phyloP scores from a whole-genome alignment of 805 yeast species.

The Ogataea corticis region DNA sequence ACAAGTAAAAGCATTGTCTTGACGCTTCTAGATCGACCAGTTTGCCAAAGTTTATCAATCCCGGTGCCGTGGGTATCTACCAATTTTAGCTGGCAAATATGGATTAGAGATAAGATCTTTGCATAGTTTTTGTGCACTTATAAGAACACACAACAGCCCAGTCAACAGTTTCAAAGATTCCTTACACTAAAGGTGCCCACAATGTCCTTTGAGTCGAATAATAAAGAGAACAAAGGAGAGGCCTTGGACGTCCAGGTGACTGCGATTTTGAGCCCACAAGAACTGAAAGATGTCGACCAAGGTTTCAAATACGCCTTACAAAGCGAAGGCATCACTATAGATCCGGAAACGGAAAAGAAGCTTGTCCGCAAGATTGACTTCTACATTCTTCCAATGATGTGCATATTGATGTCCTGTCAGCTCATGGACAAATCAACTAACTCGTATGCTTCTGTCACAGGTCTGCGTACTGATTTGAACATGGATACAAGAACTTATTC shows the following conservation, averaged over 20 bases:
- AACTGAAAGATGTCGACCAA: conserved; percentile 37
- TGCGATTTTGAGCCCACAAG: conserved; percentile 11
- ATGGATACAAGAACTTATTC: conserved; percentile 39
- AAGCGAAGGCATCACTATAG: conserved; percentile 16
- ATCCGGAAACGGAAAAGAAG: conserved; percentile 33
- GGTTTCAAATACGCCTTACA: conserved; percentile 39
- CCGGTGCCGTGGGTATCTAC: too few relatives aligned
- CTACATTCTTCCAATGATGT: conserved; percentile 38
- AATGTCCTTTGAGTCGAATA: background rate
- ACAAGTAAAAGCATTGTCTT: too few relatives aligned
- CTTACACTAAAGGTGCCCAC: too few relatives aligned
- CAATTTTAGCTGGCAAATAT: too few relatives aligned
- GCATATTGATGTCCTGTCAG: conserved; percentile 37
- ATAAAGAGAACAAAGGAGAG: background rate
- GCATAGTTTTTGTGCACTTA: too few relatives aligned
- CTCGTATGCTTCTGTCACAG: conserved; percentile 41
- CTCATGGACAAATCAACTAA: conserved; percentile 43
- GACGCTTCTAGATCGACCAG: too few relatives aligned
- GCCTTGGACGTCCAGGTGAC: conserved; percentile 1
- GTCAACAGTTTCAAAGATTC: too few relatives aligned
- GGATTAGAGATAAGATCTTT: too few relatives aligned
- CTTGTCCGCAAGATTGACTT: conserved; percentile 41
- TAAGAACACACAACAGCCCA: too few relatives aligned
- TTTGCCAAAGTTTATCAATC: too few relatives aligned
- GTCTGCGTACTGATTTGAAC: conserved; percentile 35